Conservation (phyloP, 805 yeast genomes). For the Metschnikowia shivogae region DNA sequence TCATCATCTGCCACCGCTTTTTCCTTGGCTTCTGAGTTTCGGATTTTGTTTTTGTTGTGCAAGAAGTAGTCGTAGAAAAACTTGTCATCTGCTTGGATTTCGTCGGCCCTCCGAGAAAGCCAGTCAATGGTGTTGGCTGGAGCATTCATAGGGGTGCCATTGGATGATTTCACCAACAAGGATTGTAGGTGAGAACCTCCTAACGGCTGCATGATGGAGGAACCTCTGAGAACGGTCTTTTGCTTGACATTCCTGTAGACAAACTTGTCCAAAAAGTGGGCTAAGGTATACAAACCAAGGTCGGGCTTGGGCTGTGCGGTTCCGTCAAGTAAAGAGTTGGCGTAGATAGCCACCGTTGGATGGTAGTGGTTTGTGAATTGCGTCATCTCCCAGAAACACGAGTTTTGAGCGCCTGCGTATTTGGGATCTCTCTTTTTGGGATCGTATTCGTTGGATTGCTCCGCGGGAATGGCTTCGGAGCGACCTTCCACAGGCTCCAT, state of each 20-base stretch:
- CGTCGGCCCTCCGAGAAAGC: slow-evolving; percentile 58
- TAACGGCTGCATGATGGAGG: slow-evolving; percentile 96
- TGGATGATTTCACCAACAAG: slow-evolving; percentile 62
- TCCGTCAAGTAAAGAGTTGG: slow-evolving; percentile 57
- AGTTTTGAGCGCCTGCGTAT: slow-evolving; percentile 75
- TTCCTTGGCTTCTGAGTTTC: slow-evolving; percentile 19
- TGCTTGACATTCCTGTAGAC: slow-evolving; percentile 90
- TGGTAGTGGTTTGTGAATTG: slow-evolving; percentile 80
- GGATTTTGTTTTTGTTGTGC: slow-evolving; percentile 45
- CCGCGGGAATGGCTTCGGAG: slow-evolving; percentile 41
- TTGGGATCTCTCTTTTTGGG: slow-evolving; percentile 90
- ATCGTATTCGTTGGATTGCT: slow-evolving; percentile 49
- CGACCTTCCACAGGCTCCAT: slow-evolving; percentile 47
- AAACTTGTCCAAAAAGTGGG: slow-evolving; percentile 91
- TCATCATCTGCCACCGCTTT: slow-evolving; percentile 31
- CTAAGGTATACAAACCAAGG: slow-evolving; percentile 77
- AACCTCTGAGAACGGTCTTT: slow-evolving; percentile 69
- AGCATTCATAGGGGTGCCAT: slow-evolving; percentile 34
- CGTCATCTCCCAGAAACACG: slow-evolving; percentile 83
- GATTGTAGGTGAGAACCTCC: slow-evolving; percentile 78
- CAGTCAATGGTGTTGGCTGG: slow-evolving; percentile 88
- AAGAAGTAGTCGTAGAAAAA: slow-evolving; percentile 86
- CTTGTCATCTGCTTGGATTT: slow-evolving; percentile 79
- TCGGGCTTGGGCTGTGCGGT: slow-evolving; percentile 70
- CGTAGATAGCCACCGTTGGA: slow-evolving; percentile 84